Evolutionary conservation across 2,329 filamentous ascomycete species (phyloP).

Genomic region (Epichloe scottii): DNA sequence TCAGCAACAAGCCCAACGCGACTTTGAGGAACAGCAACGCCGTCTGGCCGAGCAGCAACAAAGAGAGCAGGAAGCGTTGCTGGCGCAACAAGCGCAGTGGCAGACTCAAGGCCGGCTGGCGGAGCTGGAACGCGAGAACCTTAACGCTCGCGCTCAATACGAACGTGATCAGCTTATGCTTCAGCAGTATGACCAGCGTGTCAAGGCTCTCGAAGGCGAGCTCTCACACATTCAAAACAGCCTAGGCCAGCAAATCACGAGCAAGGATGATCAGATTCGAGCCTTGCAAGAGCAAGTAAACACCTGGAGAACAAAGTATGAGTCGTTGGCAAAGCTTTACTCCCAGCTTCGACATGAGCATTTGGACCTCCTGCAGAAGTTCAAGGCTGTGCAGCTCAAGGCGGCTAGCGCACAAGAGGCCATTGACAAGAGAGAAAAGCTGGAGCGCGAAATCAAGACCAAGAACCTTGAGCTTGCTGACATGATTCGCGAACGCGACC

Average conservation of each 20-base stretch:
- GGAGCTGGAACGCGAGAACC: constrained; percentile 87
- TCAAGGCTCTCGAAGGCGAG: constrained; percentile 86
- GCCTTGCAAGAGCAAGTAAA: constrained; percentile 94
- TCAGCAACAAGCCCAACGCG: constrained; percentile 72
- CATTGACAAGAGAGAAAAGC: constrained; percentile 84
- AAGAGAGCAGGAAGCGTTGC: constrained; percentile 77
- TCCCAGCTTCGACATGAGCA: constrained; percentile 93
- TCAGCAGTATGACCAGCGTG: constrained; percentile 88
- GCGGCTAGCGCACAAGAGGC: constrained; percentile 94
- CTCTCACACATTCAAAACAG: constrained; percentile 71
- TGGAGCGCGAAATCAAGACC: constrained; percentile 95
- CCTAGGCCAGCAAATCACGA: constrained; percentile 70
- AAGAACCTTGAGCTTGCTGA: constrained; percentile 98
- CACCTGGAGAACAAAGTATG: constrained; percentile 95
- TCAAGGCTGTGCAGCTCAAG: constrained; percentile 92
- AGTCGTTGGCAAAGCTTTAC: constrained; percentile 91
- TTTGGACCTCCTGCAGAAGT: constrained; percentile 86
- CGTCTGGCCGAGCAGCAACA: constrained; percentile 79
- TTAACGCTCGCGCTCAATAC: constrained; percentile 88
- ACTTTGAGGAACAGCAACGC: constrained; percentile 95
- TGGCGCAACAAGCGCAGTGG: constrained; percentile 79
- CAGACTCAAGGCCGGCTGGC: constrained; percentile 94
- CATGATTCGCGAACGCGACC: constrained; percentile 94
- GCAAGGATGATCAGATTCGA: constrained; percentile 88
- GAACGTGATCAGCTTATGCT: constrained; percentile 96